phyloP scores from a whole-genome alignment of 2,329 filamentous ascomycete genomes.

The Thyridium curvatum region DNA sequence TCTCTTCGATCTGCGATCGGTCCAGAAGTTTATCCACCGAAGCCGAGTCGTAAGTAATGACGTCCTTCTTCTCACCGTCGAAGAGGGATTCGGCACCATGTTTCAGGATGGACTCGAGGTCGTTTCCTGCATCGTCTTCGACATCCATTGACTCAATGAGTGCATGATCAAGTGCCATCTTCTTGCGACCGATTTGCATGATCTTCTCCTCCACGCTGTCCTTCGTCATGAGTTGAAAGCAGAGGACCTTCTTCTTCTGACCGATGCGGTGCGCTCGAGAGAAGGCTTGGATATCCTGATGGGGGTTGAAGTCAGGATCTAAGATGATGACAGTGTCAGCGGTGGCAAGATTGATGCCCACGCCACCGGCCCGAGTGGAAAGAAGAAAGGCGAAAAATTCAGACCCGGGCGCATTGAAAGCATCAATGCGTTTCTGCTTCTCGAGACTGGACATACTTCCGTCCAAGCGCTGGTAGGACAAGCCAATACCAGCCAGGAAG shows the following conservation, averaged over 20 bases:
- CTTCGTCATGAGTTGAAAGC: slow-evolving; percentile 90
- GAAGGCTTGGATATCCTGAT: slow-evolving; percentile 94
- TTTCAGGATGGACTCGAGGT: slow-evolving; percentile 81
- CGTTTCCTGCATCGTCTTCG: slow-evolving; percentile 70
- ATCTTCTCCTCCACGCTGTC: slow-evolving; percentile 91
- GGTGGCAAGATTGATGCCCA: slow-evolving; percentile 94
- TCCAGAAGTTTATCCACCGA: slow-evolving; percentile 91
- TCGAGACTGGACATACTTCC: slow-evolving; percentile 74
- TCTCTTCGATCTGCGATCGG: slow-evolving; percentile 72
- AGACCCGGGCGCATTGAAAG: slow-evolving; percentile 82
- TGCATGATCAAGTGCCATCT: slow-evolving; percentile 92
- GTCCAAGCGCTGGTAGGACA: slow-evolving; percentile 75
- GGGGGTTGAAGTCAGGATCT: slow-evolving; percentile 95
- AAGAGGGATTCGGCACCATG: slow-evolving; percentile 87
- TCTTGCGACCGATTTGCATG: slow-evolving; percentile 89
- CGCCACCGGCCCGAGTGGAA: slow-evolving; percentile 89
- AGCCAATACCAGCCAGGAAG: slow-evolving; percentile 70
- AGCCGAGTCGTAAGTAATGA: slow-evolving; percentile 74
- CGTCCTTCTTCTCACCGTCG: slow-evolving; percentile 62
- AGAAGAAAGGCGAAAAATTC: slow-evolving; percentile 83
- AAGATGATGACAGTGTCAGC: slow-evolving; percentile 98
- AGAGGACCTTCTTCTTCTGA: slow-evolving; percentile 91
- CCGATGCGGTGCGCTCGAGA: slow-evolving; percentile 94
- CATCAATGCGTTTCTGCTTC: slow-evolving; percentile 92
- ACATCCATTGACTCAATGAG: slow-evolving; percentile 88